Evolutionary conservation across 345 rosid species (phyloP), one percentile per base, ranked within the genome.

Genomic region (Rhodamnia argentea): DNA sequence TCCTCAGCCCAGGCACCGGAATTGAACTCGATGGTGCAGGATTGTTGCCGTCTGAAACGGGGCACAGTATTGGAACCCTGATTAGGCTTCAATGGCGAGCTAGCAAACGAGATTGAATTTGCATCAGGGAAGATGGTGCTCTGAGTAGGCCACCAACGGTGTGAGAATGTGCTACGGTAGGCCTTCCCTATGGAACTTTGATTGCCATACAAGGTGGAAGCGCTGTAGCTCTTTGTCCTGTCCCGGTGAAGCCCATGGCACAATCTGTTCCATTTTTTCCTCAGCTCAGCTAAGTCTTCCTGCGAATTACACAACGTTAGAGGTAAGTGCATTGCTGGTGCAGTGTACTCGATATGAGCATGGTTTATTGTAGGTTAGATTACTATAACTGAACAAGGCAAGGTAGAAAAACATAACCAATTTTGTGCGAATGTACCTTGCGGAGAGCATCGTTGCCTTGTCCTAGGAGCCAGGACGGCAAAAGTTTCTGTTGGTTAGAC

Each of bases 391-490:
- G 81, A 40, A 70, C 81, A 37, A 70, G 20, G 78, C 78, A 70
- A 70, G 47, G 81, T 32, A 18, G 20, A 70, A 70, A 37, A 70
- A 10, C 81, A 70, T 11, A 70, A 70, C 26, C 26, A 18, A 70
- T 18, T 70, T 70, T 18, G 26, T 37, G 8, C 26, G 2, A 70
- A 70, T 40, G n/a, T 88, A 96, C 98, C 96, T 92, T 94, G 82
- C 85, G 93, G 86, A 86, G 87, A 87, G 87, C 85, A 82, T 85
- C 91, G 11, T 87, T 85, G 84, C 87, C 89, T 50, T 91, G 92
- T 86, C 92, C 82, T 85, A 93, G 95, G 56, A 94, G 92, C 98
- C 99, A 95, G 86, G 93, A 88, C 29, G 95, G 98, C 87, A 94
- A 88, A 60, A 89, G 89, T 55, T 93, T 94, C 75, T 92, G 89